Percentiles rank a stretch among this genome's conserved stretches.
Evolutionary conservation across 129 eudicot species (phyloP).

Genomic region (Flaveria robusta): DNA sequence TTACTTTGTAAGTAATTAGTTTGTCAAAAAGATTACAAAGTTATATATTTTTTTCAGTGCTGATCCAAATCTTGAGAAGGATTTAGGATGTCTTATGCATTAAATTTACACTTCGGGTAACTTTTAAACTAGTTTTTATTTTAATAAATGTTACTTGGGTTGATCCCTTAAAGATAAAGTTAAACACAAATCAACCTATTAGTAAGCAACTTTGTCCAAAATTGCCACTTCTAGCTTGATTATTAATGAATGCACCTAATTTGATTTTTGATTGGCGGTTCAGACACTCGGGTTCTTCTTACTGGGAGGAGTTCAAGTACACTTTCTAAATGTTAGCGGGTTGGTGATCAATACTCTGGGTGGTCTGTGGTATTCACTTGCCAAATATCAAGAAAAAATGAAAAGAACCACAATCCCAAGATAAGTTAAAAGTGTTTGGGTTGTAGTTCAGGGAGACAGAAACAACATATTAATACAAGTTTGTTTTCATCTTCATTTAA

Average conservation of each 20-base stretch:
- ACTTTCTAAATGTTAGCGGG: conserved; percentile 76
- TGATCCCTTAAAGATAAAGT: background rate
- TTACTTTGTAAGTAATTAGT: background rate
- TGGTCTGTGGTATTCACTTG: conserved; percentile 89
- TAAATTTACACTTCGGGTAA: background rate
- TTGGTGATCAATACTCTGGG: conserved; percentile 87
- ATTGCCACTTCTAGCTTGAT: background rate
- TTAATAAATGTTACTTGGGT: background rate
- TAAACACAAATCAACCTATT: background rate
- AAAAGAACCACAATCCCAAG: conserved; percentile 31
- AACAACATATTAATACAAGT: background rate
- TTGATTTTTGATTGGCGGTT: conserved; percentile 21
- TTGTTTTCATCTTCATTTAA: background rate
- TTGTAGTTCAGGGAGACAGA: conserved; percentile 6
- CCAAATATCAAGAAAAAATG: conserved; percentile 80
- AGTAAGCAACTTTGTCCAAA: background rate
- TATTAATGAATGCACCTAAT: background rate
- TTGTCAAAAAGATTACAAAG: background rate
- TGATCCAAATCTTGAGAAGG: background rate
- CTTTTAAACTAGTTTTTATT: background rate
- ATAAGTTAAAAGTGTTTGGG: conserved; percentile 13
- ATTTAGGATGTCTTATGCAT: background rate
- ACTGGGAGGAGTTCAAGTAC: conserved; percentile 91
- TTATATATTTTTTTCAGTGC: background rate
- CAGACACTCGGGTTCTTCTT: conserved; percentile 86